Conservation (phyloP, 2,329 filamentous ascomycete species). For the Colletotrichum kahawae region DNA sequence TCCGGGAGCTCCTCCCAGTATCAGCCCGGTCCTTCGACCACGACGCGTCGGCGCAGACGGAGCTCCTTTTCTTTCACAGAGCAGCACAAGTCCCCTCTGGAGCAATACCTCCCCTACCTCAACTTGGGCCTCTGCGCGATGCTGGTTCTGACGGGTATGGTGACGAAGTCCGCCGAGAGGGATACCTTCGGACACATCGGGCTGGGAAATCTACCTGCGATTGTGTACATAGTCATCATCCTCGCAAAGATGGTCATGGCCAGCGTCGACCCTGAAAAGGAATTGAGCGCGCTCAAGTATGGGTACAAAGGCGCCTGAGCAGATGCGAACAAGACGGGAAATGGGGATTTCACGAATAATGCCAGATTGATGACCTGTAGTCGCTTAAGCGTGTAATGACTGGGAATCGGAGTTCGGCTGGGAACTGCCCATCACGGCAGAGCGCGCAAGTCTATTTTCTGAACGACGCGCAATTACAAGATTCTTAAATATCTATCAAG, state of each 20-base stretch:
- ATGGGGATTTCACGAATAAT: slow-evolving; percentile 5
- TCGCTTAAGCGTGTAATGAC: neutral
- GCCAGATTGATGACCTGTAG: neutral
- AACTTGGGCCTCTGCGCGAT: slow-evolving; percentile 63
- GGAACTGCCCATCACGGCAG: neutral
- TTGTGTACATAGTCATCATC: slow-evolving; percentile 66
- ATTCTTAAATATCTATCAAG: slow-evolving; percentile 25
- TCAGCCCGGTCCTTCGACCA: neutral
- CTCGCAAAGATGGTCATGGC: slow-evolving; percentile 70
- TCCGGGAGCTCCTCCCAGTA: neutral
- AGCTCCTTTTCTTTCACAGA: slow-evolving; percentile 25
- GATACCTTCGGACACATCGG: slow-evolving; percentile 43
- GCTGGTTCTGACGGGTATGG: slow-evolving; percentile 50
- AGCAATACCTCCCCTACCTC: slow-evolving; percentile 62
- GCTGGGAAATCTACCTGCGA: slow-evolving; percentile 55
- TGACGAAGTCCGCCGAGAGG: slow-evolving; percentile 30
- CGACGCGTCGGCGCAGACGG: slow-evolving; percentile 8
- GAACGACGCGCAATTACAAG: neutral
- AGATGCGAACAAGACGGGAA: neutral
- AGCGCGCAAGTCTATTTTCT: slow-evolving; percentile 8
- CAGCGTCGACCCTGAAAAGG: slow-evolving; percentile 70
- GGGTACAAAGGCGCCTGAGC: slow-evolving; percentile 68
- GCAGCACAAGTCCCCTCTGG: slow-evolving; percentile 49
- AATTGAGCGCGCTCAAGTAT: slow-evolving; percentile 67
- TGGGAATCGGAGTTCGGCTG: neutral